Base-by-base conservation (phyloP, 805 yeast species). In the Wickerhamiella cacticola region DNA sequence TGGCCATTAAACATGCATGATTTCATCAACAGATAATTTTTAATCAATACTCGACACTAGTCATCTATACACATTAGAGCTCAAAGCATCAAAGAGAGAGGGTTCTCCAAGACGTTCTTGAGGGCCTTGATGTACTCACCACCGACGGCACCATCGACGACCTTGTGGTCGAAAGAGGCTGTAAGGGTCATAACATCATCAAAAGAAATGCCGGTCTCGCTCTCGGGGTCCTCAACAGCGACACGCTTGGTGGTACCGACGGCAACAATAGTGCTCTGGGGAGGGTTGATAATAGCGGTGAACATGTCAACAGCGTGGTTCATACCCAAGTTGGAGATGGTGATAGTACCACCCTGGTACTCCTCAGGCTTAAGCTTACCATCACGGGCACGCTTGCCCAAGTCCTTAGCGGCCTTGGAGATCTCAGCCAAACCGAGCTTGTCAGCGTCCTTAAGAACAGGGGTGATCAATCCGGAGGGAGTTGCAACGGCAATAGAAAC, bases 291-390 rank as follows among this genome's bases (percentile, higher is more conserved):
- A 68, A 92, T 92, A 31, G 98, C 89, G 25, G 98, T 89, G 79
- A 92, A 92, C 64, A 82, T 62, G 55, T 79, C 74, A 41, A 89
- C 96, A 48, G 98, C 97, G 50, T 71, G 77, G 79, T 92, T 92
- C 98, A 92, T 92, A 65, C 99, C 99, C 75, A 92, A 74, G 81
- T 92, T 92, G 56, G 97, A 92, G 63, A 92, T 89, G 66, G 96
- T 87, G 68, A 92, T 85, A 59, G 98, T 88, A 64, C 99, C 99
- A 61, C 99, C 99, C 76, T 86, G 95, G 80, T 83, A 92, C 72
- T 92, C 98, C 68, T 86, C 94, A 54, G 99, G 99, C 56, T 70
- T 63, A 66, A 92, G 79, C 74, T 89, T 92, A 70, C 86, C 87
- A 52, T 75, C 86, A 69, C 89, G 87, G 53, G 99, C 99, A 69